phyloP scores from a whole-genome alignment of 176 grass and related monocot genomes.

The Stipa capillata region DNA sequence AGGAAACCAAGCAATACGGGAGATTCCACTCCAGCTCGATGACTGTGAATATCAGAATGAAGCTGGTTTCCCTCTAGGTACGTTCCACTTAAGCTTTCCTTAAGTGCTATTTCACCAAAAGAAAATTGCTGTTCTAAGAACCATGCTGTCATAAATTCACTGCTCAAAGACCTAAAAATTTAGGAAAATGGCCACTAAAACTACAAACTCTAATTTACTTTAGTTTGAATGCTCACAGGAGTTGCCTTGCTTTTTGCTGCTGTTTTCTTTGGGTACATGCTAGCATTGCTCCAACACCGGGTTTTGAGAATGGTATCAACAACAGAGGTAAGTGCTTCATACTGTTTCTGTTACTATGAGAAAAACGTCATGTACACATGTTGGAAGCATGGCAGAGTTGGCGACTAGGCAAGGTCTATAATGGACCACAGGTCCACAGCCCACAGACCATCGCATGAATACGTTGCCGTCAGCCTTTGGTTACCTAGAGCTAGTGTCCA shows the following conservation, averaged over 20 bases:
- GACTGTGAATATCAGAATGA: conserved; percentile 80
- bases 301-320: conserved; percentile 65
- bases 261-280: conserved; percentile 95
- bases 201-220: not conserved
- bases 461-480: not conserved
- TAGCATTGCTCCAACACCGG: conserved; percentile 77
- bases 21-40: conserved; percentile 76
- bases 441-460: not conserved
- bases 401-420: conserved; percentile 1
- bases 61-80: conserved; percentile 90
- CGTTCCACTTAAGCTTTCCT: not conserved
- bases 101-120: not conserved
- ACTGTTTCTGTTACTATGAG: not conserved
- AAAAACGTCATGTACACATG: not conserved
- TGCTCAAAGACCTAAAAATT: not conserved
- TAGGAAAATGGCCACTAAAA: not conserved
- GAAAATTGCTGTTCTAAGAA: not conserved
- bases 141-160: not conserved
- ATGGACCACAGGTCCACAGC: not conserved
- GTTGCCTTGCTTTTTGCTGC: conserved; percentile 85
- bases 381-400: conserved; percentile 4
- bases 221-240: conserved; percentile 42
- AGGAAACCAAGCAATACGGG: conserved; percentile 93
- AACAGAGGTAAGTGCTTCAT: conserved; percentile 48
- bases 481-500: not conserved